Evolutionary conservation across 169 alveolate genomes (phyloP).

Genomic region (Plasmodium fragile): DNA sequence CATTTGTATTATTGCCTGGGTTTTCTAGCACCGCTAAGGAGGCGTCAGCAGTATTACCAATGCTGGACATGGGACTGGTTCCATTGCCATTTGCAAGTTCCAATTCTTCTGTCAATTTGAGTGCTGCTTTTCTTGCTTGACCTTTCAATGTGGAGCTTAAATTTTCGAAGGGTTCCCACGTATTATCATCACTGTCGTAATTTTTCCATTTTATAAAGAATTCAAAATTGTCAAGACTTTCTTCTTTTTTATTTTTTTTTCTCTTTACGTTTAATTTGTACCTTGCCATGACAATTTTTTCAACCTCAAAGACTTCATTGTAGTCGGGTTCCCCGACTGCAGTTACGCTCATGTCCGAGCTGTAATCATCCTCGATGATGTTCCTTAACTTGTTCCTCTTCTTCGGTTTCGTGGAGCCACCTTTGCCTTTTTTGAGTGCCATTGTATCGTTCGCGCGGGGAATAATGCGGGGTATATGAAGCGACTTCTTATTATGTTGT

Average conservation of each 20-base stretch:
- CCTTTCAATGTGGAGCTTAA: slow-evolving; percentile 65
- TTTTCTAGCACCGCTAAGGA: not conserved
- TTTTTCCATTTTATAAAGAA: slow-evolving; percentile 72
- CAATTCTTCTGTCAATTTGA: slow-evolving; percentile 28
- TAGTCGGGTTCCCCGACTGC: slow-evolving; percentile 70
- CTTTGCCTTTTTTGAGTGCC: slow-evolving; percentile 24
- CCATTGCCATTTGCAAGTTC: not conserved
- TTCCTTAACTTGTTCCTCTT: slow-evolving; percentile 9
- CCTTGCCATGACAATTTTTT: slow-evolving; percentile 68
- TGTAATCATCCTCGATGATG: slow-evolving; percentile 29
- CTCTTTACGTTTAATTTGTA: slow-evolving; percentile 32
- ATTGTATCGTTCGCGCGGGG: not conserved
- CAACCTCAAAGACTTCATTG: slow-evolving; percentile 64
- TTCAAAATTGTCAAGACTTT: slow-evolving; percentile 67
- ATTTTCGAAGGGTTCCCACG: slow-evolving; percentile 75
- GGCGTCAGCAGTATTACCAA: not conserved
- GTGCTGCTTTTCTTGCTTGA: slow-evolving; percentile 56
- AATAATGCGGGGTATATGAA: not conserved
- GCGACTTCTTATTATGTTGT: not conserved
- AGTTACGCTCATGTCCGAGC: slow-evolving; percentile 27
- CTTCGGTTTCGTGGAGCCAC: not conserved
- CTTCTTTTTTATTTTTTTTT: slow-evolving; percentile 47
- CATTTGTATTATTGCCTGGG: not conserved
- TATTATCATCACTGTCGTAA: slow-evolving; percentile 74
- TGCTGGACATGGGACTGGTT: not conserved